phyloP scores from a whole-genome alignment of 163 green algal genomes.

The Chlamydomonas reinhardtii region DNA sequence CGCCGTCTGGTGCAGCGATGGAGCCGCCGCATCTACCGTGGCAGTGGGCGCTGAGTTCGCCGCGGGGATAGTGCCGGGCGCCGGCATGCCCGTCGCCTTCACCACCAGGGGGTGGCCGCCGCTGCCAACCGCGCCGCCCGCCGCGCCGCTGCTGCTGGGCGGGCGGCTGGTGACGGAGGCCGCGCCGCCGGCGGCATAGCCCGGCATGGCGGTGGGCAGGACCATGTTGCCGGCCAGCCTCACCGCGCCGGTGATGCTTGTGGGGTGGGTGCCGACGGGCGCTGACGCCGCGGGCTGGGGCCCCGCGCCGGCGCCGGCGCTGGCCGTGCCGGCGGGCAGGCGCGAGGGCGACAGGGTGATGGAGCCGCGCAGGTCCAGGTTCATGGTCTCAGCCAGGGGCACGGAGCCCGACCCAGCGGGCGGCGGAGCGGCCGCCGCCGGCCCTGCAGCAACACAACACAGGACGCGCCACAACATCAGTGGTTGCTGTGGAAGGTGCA shows the following conservation, averaged over 20 bases:
- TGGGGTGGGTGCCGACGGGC: not conserved
- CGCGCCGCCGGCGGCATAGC: not conserved
- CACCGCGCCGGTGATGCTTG: not conserved
- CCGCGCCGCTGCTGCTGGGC: not conserved
- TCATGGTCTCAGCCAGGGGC: not conserved
- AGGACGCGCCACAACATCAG: not conserved
- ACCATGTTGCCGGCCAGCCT: not conserved
- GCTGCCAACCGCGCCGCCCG: not conserved
- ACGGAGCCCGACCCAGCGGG: not conserved
- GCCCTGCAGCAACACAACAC: not conserved
- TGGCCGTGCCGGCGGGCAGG: not conserved
- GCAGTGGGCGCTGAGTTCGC: not conserved
- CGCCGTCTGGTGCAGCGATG: slow-evolving; percentile 3
- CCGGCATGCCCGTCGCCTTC: not conserved
- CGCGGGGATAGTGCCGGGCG: not conserved
- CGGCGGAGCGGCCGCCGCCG: not conserved
- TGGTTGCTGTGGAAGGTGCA: too few relatives aligned
- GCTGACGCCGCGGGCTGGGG: not conserved
- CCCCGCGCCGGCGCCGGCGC: not conserved
- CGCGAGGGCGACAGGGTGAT: slow-evolving; percentile 27
- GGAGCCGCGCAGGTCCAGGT: slow-evolving; percentile 28
- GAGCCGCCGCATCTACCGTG: not conserved
- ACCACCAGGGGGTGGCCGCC: not conserved
- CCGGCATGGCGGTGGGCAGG: not conserved
- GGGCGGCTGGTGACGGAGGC: not conserved